These are phyloP conservation scores for Oehlia diaphana DNA, from an alignment of 192 early-diverging fungal genomes.

Conservation along the genomic window DNA sequence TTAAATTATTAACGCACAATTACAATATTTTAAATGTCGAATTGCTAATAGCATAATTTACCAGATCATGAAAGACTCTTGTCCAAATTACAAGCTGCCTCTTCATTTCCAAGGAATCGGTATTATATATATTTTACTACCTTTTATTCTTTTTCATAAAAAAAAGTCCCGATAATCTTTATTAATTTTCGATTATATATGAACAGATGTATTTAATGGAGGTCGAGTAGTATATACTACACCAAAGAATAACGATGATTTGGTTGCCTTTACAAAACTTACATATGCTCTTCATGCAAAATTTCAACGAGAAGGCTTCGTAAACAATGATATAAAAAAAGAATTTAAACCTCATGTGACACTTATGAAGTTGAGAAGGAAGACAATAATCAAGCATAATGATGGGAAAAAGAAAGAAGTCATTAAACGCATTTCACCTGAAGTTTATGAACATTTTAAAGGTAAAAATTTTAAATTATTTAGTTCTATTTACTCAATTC, in stretches of 20 bases:
- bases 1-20: neutral
- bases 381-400: neutral
- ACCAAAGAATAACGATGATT: neutral
- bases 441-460: neutral
- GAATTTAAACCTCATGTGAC: neutral
- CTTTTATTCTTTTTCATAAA: neutral
- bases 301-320: neutral
- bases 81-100: neutral
- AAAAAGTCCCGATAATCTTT: no score
- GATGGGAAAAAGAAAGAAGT: neutral
- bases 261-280: neutral
- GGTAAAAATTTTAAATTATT: neutral
- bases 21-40: neutral
- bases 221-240: neutral
- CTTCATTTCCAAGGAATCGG: constrained; percentile 5
- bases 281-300: neutral
- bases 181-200: neutral
- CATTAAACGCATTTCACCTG: neutral
- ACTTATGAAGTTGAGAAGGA: neutral
- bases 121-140: neutral
- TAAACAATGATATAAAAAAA: constrained; percentile 2
- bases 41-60: neutral
- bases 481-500: neutral
- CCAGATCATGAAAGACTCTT: neutral
- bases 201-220: neutral